phyloP scores from a whole-genome alignment of 1,139 yeast genomes.

The Yamadazyma diddensiae region DNA sequence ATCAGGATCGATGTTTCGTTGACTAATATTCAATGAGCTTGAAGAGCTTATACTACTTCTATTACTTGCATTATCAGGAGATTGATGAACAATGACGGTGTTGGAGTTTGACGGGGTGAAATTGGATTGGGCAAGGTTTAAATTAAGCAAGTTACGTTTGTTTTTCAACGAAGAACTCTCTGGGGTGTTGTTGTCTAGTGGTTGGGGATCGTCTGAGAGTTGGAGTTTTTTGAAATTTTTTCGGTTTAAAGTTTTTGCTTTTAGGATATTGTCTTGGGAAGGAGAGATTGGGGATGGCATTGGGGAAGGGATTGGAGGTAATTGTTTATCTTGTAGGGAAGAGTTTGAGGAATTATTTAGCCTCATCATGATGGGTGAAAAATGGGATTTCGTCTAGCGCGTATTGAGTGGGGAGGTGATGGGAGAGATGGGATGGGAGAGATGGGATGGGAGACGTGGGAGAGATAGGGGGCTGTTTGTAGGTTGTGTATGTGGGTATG shows the following conservation, averaged over 20 bases:
- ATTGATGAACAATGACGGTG: slow-evolving; percentile 2
- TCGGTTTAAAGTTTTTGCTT: slow-evolving; percentile 63
- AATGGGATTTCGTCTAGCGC: background rate
- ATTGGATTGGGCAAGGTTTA: slow-evolving; percentile 12
- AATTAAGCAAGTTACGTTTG: slow-evolving; percentile 15
- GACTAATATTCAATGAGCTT: slow-evolving; percentile 18
- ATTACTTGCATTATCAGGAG: background rate
- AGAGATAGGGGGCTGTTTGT: no score
- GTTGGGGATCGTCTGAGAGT: slow-evolving; percentile 4
- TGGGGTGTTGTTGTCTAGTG: background rate
- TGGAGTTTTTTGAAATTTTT: slow-evolving; percentile 68
- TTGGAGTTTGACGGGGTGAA: slow-evolving; percentile 1
- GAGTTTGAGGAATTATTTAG: slow-evolving; percentile 2
- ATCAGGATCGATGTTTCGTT: slow-evolving; percentile 30
- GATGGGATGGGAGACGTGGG: no score
- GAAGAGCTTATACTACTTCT: slow-evolving; percentile 2
- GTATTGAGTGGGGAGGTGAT: no score
- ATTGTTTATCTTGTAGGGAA: slow-evolving; percentile 24
- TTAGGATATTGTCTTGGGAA: slow-evolving; percentile 23
- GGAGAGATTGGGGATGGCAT: slow-evolving; percentile 2
- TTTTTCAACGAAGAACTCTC: background rate
- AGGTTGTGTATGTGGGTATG: no score
- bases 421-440: no score
- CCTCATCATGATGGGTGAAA: slow-evolving; percentile 3
- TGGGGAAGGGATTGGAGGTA: slow-evolving; percentile 37